Base-by-base conservation (phyloP, 768 basidiomycete species). In the Hygrophorus russula region DNA sequence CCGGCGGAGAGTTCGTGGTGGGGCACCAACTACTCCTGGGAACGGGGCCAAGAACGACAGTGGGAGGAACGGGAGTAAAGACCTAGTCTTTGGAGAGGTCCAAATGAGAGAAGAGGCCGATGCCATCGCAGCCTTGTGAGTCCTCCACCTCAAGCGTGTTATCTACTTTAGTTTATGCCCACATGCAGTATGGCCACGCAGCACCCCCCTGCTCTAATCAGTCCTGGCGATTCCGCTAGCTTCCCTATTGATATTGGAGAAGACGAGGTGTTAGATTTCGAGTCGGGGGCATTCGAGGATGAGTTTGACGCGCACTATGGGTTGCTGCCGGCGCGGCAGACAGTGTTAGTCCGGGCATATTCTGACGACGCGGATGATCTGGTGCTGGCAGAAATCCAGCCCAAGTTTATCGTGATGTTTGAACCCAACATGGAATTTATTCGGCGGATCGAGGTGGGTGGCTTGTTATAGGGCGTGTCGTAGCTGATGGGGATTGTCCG, bases 361-460 rank as follows among this genome's bases (percentile, higher is more conserved):
- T 80, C 85, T 0, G 92, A 92, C 36, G 96, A 98, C 56, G 77
- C 84, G 2, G 96, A 99, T 51, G 96, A 99, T 58, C 73, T 80
- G 32, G 64, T 97, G 39, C 67, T 99, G 27, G 73, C 78, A 33
- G 94, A 99, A 57, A 68, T 98, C 6, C 70, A 82, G 47, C 96
- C 96, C 1, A 78, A 82, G 49, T 98, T 92, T 56, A 82, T 99
- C 41, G 78, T 98, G 37, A 89, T 98, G 84, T 91, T 84, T 50
- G 96, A 99, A 55, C 92, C 94, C 2, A 86, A 80, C 53, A 82
- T 90, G 57, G 86, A 94, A 41, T 99, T 97, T 53, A 76, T 97
- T 30, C 71, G 96, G 19, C 74, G 96, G 1, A 71, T 99, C 18
- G 93, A 99, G 71, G 93, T 89, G 42, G 43, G 74, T 51, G 18